Percentiles rank a stretch among this genome's conserved stretches.
These are phyloP conservation scores for Iberis pinnata DNA, from an alignment of 345 rosid species.

Conservation along the genomic window DNA sequence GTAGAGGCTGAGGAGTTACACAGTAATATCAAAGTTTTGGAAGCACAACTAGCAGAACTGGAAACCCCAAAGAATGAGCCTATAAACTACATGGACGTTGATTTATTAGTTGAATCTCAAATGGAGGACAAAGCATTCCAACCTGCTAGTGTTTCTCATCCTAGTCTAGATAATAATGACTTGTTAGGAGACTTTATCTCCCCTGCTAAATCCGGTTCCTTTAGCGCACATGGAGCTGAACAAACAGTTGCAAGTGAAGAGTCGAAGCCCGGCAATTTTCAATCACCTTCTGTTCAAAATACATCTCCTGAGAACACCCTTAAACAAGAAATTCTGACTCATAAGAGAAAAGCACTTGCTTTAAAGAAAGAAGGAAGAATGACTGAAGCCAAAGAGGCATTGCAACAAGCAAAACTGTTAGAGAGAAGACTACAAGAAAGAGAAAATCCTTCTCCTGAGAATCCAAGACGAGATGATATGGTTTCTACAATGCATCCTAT, in stretches of 20 bases:
- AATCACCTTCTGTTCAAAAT: slow-evolving; percentile 27
- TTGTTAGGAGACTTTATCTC: slow-evolving; percentile 29
- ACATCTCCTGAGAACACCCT: slow-evolving; percentile 36
- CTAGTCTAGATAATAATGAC: slow-evolving; percentile 19
- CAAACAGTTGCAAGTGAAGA: slow-evolving; percentile 19
- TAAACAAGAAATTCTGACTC: slow-evolving; percentile 55
- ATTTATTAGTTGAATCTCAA: slow-evolving; percentile 24
- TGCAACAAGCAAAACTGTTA: slow-evolving; percentile 64
- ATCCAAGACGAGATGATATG: slow-evolving; percentile 11
- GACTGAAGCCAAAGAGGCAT: slow-evolving; percentile 75
- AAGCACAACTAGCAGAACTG: slow-evolving; percentile 46
- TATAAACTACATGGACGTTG: slow-evolving; percentile 25
- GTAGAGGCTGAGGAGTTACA: slow-evolving; percentile 50
- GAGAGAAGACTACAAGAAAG: slow-evolving; percentile 47
- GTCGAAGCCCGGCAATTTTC: slow-evolving; percentile 17
- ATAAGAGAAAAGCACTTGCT: slow-evolving; percentile 70
- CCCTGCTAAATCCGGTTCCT: slow-evolving; percentile 26
- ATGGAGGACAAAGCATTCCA: background rate
- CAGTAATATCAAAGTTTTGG: slow-evolving; percentile 38
- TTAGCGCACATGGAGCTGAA: slow-evolving; percentile 10
- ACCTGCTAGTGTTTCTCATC: slow-evolving; percentile 13
- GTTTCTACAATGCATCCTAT: slow-evolving; percentile 25
- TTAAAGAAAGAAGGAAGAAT: slow-evolving; percentile 78
- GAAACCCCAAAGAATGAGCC: slow-evolving; percentile 33
- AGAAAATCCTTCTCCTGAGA: slow-evolving; percentile 33